Evolutionary conservation across 23 red algal genomes (phyloP).

Genomic region (Gracilaria gracilis): DNA sequence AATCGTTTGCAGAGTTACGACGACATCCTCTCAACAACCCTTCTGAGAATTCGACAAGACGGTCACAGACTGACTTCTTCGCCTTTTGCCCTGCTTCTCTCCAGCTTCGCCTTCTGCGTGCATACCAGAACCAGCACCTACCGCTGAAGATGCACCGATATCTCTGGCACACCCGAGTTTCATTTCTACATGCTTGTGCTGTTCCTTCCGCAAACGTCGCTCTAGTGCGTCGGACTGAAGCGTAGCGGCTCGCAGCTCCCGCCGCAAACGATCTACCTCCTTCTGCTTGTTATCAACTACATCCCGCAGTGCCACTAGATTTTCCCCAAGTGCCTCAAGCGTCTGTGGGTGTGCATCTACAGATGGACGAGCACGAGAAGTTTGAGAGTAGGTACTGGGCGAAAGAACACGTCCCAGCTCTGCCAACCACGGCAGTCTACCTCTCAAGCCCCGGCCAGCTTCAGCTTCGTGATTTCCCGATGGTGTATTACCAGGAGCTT

Average conservation of each 20-base stretch:
- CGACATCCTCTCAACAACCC: background rate
- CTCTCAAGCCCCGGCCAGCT: background rate
- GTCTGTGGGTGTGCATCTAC: background rate
- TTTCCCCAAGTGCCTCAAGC: background rate
- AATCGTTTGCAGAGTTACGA: too few relatives aligned
- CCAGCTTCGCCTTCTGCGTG: background rate
- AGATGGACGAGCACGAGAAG: background rate
- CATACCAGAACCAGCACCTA: background rate
- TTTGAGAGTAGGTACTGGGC: too few relatives aligned
- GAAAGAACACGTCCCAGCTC: background rate
- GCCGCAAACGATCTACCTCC: background rate
- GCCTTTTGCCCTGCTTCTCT: background rate
- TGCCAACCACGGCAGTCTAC: background rate
- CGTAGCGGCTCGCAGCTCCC: background rate
- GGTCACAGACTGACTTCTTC: background rate
- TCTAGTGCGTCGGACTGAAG: background rate
- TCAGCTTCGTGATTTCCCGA: background rate
- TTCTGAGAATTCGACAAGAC: background rate
- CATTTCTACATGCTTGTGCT: background rate
- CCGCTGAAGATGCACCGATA: background rate
- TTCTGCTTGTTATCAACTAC: background rate
- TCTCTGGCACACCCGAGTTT: background rate
- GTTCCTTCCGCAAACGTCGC: constrained; percentile 5
- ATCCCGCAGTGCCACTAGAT: background rate
- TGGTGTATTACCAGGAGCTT: background rate